phyloP scores from a whole-genome alignment of 2,329 filamentous ascomycete genomes.

The Sclerotinia nivalis region DNA sequence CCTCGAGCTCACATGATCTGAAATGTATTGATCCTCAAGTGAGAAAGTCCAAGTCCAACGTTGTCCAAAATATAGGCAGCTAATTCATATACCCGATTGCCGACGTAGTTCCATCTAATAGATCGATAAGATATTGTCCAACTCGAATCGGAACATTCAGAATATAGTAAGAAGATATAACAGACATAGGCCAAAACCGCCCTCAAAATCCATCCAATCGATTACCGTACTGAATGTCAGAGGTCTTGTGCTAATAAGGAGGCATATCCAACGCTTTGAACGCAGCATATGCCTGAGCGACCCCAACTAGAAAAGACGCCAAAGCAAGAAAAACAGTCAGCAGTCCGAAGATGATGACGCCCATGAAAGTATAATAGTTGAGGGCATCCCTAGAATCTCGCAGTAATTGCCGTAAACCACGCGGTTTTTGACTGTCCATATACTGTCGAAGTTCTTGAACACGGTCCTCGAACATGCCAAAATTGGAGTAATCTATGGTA shows the following conservation, averaged over 20 bases:
- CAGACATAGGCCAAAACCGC: neutral
- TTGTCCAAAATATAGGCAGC: neutral
- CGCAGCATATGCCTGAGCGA: neutral
- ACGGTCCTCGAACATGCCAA: conserved; percentile 3
- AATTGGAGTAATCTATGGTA: neutral
- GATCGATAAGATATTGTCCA: neutral
- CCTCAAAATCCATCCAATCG: neutral
- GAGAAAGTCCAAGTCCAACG: neutral
- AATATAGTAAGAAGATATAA: neutral
- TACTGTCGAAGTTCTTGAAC: neutral
- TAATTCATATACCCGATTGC: neutral
- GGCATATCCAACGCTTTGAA: conserved; percentile 6
- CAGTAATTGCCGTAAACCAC: neutral
- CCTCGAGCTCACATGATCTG: neutral
- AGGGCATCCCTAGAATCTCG: conserved; percentile 8
- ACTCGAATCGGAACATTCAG: neutral
- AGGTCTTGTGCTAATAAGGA: neutral
- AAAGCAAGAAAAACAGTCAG: neutral
- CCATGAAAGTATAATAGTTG: conserved; percentile 6
- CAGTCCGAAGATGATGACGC: neutral
- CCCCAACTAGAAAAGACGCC: neutral
- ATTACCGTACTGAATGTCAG: neutral
- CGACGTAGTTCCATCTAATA: neutral
- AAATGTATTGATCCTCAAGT: neutral
- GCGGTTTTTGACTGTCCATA: neutral